A percentile compares a stretch with the other conserved stretches of the same genome.
Evolutionary conservation across 352 stramenopile species (phyloP).

Genomic region (Aphanomyces euteiches): DNA sequence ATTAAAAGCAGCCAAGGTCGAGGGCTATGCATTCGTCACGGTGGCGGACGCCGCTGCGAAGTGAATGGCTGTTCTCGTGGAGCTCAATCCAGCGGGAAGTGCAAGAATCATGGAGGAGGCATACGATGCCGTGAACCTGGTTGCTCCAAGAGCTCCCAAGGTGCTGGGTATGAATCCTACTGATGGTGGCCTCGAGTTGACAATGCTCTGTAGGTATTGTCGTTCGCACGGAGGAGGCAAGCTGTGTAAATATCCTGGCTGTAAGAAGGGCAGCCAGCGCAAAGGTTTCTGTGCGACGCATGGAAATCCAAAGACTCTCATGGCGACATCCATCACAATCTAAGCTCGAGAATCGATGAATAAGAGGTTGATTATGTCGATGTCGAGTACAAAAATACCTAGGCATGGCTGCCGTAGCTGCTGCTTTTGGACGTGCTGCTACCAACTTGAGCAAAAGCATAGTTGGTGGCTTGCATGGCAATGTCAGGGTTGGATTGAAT

Average conservation of each 20-base stretch:
- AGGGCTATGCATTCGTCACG: slow-evolving; percentile 29
- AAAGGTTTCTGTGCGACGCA: slow-evolving; percentile 86
- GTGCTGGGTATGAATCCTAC: slow-evolving; percentile 6
- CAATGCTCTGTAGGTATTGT: slow-evolving; percentile 61
- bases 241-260: slow-evolving; percentile 76
- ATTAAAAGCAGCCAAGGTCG: slow-evolving; percentile 30
- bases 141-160: slow-evolving; percentile 28
- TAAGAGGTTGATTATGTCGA: no score
- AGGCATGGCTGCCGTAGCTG: slow-evolving; percentile 22
- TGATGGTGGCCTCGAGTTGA: slow-evolving; percentile 45
- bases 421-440: neutral
- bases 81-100: slow-evolving; percentile 23
- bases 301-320: neutral
- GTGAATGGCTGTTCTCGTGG: slow-evolving; percentile 23
- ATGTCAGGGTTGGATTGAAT: slow-evolving; percentile 29
- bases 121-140: slow-evolving; percentile 16
- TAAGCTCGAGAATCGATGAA: neutral
- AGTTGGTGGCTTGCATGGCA: slow-evolving; percentile 31
- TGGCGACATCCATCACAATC: neutral
- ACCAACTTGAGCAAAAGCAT: slow-evolving; percentile 17
- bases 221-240: slow-evolving; percentile 75
- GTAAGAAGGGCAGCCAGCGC: slow-evolving; percentile 81
- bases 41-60: slow-evolving; percentile 20
- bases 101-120: slow-evolving; percentile 29
- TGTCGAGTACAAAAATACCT: neutral